Conservation (phyloP, 352 stramenopile species). For the Phytopythium oedochilum region DNA sequence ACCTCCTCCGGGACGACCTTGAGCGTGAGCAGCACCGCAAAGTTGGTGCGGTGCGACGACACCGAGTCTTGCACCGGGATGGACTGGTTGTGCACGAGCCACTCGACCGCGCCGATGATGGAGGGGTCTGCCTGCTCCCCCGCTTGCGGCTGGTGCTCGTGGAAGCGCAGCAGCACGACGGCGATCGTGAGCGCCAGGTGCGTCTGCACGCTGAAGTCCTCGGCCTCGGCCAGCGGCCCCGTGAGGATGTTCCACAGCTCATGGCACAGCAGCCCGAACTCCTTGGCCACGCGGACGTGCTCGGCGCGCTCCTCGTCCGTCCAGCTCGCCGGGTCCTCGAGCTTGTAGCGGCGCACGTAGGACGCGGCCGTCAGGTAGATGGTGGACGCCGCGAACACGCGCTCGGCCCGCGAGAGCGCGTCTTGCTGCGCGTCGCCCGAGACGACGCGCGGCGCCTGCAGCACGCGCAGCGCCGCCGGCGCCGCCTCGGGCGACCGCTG, state of each 20-base stretch:
- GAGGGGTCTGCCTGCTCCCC: conserved; percentile 18
- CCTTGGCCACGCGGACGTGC: conserved; percentile 49
- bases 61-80: conserved; percentile 33
- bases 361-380: conserved; percentile 64
- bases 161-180: conserved; percentile 72
- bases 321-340: conserved; percentile 51
- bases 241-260: conserved; percentile 78
- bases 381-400: conserved; percentile 63
- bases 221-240: conserved; percentile 36
- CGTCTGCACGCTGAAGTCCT: conserved; percentile 63
- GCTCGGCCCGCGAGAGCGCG: conserved; percentile 39
- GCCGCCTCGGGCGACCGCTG: conserved; percentile 66
- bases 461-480: conserved; percentile 44
- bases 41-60: conserved; percentile 55
- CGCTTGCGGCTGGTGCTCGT: conserved; percentile 39
- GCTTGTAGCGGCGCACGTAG: conserved; percentile 70
- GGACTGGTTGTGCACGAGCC: conserved; percentile 69
- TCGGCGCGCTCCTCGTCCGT: conserved; percentile 40
- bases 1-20: conserved; percentile 80
- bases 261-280: conserved; percentile 60
- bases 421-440: conserved; percentile 19
- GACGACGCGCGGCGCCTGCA: conserved; percentile 45
- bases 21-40: conserved; percentile 64
- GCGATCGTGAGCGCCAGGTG: conserved; percentile 71
- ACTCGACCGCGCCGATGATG: conserved; percentile 63